Evolutionary conservation across 176 grass and related monocot genomes (phyloP), one percentile per base, ranked within the genome.

Genomic region (Zoysia japonica): DNA sequence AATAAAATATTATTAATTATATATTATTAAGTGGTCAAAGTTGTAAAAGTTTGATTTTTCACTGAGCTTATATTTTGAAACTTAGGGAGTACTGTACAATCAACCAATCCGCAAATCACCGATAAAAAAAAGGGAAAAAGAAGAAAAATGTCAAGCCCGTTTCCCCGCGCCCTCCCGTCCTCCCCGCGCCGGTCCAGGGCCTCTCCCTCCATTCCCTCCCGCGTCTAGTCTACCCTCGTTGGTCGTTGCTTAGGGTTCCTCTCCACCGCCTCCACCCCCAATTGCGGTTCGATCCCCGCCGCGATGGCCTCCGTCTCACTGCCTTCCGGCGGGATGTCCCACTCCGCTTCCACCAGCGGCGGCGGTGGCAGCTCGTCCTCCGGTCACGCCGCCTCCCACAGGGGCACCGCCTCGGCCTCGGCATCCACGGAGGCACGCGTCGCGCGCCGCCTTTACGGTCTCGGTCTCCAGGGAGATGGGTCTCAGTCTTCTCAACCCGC

Each of bases 401-500:
- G 61, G 74, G 84, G 52, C 53, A 82, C 63, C 17, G 54, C 89
- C 16, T 85, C 85, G 49, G 79, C 71, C 47, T 75, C 89, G n/a
- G 83, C 77, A 53, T 92, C 86, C 11, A 94, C 92, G 79, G 90
- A 92, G 14, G 95, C 87, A 64, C 87, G 90, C 71, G 83, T 92
- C 70, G 89, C 81, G 38, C 89, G 92, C 80, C 80, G 89, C 74
- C 78, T 94, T 55, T 81, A 90, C 51, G 82, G 85, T 54, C 85
- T 90, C 64, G 95, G 91, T 38, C 82, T 92, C 76, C 92, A 92
- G 45, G 84, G 61, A 19, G 95, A 92, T 42, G 95, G 90, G 10
- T 86, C 88, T 44, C 85, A 89, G 3, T 92, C 86, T 12, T 90
- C 92, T 54, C 85, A 92, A 66, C 87, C 76, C 43, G 67, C 92